Conservation (phyloP, 345 rosid genomes). For the Rubroshorea leprosula region DNA sequence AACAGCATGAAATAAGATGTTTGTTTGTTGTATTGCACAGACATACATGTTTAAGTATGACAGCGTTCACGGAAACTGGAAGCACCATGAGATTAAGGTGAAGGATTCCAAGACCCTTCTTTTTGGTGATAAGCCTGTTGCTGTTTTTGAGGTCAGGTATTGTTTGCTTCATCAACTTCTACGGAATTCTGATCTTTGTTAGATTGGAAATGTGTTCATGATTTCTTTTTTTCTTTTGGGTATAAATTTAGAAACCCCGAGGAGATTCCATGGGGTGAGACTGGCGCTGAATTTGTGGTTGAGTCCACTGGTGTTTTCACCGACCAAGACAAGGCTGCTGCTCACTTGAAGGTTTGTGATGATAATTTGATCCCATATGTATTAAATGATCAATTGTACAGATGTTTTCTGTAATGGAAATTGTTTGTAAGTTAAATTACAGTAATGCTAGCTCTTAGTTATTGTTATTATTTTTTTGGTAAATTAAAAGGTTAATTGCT, state of each 20-base stretch:
- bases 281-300: conserved; percentile 55
- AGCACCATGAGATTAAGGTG: conserved; percentile 49
- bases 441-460: background rate
- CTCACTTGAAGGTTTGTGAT: conserved; percentile 54
- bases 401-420: background rate
- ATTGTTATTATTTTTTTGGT: too few relatives aligned
- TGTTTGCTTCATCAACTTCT: background rate
- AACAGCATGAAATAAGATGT: too few relatives aligned
- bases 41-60: conserved; percentile 66
- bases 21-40: too few relatives aligned
- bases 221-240: background rate
- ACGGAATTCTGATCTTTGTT: too few relatives aligned
- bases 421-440: too few relatives aligned
- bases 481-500: too few relatives aligned
- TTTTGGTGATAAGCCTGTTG: conserved; percentile 49
- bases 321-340: conserved; percentile 66
- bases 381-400: too few relatives aligned
- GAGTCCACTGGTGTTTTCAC: conserved; percentile 74
- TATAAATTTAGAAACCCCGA: conserved; percentile 49
- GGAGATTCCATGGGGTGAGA: conserved; percentile 62
- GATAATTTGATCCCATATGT: background rate
- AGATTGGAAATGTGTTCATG: background rate
- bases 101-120: conserved; percentile 59
- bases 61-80: conserved; percentile 64
- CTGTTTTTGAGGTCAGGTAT: conserved; percentile 53